phyloP scores from a whole-genome alignment of 2,329 filamentous ascomycete genomes.

The Arthroderma uncinatum region DNA sequence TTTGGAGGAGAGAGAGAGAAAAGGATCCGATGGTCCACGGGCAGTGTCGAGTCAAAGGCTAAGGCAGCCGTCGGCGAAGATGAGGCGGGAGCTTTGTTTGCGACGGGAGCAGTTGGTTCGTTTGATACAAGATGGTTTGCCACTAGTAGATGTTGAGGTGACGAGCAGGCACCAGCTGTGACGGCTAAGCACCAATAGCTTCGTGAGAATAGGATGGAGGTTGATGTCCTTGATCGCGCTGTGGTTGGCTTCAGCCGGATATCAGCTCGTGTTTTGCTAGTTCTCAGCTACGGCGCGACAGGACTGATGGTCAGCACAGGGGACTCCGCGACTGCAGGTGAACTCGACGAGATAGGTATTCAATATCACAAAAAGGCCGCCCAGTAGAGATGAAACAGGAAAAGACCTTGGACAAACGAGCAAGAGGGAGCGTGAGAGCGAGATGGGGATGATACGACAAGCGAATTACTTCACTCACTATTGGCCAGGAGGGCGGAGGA shows the following conservation, averaged over 20 bases:
- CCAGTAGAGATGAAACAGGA: too few relatives aligned
- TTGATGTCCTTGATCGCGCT: neutral
- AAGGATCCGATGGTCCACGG: neutral
- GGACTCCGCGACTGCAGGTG: neutral
- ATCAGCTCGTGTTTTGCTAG: neutral
- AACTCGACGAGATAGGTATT: too few relatives aligned
- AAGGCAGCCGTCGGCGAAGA: neutral
- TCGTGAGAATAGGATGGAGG: neutral
- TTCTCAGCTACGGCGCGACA: neutral
- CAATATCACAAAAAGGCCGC: neutral
- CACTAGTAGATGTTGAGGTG: neutral
- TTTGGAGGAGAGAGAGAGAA: neutral
- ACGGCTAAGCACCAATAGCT: neutral
- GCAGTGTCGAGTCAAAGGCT: neutral
- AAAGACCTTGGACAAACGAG: neutral
- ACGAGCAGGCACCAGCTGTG: neutral
- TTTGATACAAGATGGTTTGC: neutral
- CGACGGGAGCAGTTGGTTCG: neutral
- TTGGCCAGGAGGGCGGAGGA: constrained; percentile 1
- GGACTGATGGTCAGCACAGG: too few relatives aligned
- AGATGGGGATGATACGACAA: constrained; percentile 1
- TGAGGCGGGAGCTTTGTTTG: neutral
- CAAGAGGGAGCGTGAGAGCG: neutral
- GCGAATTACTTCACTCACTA: neutral
- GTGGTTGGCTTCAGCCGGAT: neutral